Conservation (phyloP, 2,329 filamentous ascomycete species). For the Penicillium sp. region DNA sequence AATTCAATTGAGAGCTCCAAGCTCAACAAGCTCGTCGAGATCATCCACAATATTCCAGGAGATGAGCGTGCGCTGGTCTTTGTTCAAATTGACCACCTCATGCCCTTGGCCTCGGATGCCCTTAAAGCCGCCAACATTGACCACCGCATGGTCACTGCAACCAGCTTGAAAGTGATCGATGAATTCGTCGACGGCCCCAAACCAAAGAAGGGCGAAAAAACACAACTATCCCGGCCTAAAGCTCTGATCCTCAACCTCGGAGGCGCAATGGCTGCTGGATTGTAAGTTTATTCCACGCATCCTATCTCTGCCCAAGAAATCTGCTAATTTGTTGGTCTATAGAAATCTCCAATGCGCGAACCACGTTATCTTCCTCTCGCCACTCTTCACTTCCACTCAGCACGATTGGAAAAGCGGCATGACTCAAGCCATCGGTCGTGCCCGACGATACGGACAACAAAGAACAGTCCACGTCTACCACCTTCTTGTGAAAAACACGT, state of each 20-base stretch:
- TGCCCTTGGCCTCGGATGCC: slow-evolving; percentile 38
- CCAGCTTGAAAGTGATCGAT: slow-evolving; percentile 32
- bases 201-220: background rate
- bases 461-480: slow-evolving; percentile 62
- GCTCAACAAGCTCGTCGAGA: slow-evolving; percentile 47
- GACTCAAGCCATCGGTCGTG: slow-evolving; percentile 65
- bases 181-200: slow-evolving; percentile 29
- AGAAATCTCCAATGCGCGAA: slow-evolving; percentile 66
- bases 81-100: slow-evolving; percentile 53
- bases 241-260: slow-evolving; percentile 61
- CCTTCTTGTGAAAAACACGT: slow-evolving; percentile 45
- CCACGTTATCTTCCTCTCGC: slow-evolving; percentile 65
- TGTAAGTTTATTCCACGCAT: slow-evolving; percentile 46
- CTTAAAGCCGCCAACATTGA: slow-evolving; percentile 31
- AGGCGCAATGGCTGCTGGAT: slow-evolving; percentile 60
- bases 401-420: slow-evolving; percentile 60
- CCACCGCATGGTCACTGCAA: slow-evolving; percentile 41
- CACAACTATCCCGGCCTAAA: slow-evolving; percentile 27
- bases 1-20: slow-evolving; percentile 49
- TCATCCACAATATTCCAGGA: slow-evolving; percentile 45
- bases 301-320: background rate
- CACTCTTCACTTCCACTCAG: slow-evolving; percentile 53
- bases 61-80: slow-evolving; percentile 59
- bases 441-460: slow-evolving; percentile 59
- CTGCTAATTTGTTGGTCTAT: slow-evolving; percentile 13